These are phyloP conservation scores for Trypanosomatidae sp. DNA, from an alignment of 208 protist genomes.

Conservation along the genomic window DNA sequence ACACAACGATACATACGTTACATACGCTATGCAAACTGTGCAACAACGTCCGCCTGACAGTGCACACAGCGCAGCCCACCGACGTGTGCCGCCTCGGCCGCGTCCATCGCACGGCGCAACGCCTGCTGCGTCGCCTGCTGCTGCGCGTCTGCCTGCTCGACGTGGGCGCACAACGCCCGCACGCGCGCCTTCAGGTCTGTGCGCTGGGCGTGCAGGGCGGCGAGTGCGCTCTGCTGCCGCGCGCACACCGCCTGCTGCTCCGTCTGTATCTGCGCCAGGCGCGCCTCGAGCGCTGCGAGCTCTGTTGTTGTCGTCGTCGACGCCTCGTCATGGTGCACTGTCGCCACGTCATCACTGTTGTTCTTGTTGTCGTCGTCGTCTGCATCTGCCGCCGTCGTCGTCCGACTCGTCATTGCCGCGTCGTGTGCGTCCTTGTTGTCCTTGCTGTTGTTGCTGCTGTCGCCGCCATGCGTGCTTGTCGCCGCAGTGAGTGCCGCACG, in stretches of 20 bases:
- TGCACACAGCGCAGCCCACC: neutral
- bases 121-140: conserved; percentile 19
- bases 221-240: neutral
- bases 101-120: conserved; percentile 15
- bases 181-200: conserved; percentile 11
- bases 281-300: neutral
- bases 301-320: neutral
- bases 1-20: too few relatives aligned
- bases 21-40: neutral
- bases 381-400: neutral
- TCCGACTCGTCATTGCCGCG: neutral
- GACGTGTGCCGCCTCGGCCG: conserved; percentile 3
- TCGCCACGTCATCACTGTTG: too few relatives aligned
- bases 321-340: neutral
- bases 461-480: neutral
- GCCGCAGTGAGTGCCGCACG: too few relatives aligned
- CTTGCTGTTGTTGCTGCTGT: too few relatives aligned
- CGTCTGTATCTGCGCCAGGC: neutral
- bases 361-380: neutral
- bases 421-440: too few relatives aligned
- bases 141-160: conserved; percentile 23
- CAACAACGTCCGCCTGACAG: neutral
- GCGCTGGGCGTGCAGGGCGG: conserved; percentile 3
- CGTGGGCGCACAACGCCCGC: conserved; percentile 12
- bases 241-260: conserved; percentile 5